Evolutionary conservation across 805 yeast species (phyloP), one percentile per base, ranked within the genome.

Genomic region (Candida gorgasii): DNA sequence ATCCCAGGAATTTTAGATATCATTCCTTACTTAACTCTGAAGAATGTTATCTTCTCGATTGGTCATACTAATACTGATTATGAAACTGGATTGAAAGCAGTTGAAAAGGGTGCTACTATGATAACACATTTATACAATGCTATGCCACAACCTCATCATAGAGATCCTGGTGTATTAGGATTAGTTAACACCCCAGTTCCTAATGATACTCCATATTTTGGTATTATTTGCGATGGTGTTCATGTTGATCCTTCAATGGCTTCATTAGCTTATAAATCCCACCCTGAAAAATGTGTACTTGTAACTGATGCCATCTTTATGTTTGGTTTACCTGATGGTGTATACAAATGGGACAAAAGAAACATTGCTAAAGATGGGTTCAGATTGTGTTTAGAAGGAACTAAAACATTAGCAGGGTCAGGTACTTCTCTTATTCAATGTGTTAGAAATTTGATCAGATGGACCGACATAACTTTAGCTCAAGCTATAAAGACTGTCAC

Each of bases 101-200:
- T 78, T 26, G 56, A 61, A 16, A 50, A 62, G n/a, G 84, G 84
- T 17, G 80, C 81, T 12, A 52, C 72, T n/a, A 78, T 79, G 82
- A 64, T 79, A 43, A 79, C 84, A 3, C 84, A 79, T 52, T 64
- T 79, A 40, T 79, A 75, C 59, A 79, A 79, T 50, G 84, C 84
- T 49, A 79, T 79, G 84, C 80, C 80, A 3, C 74, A 60, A 61
- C 80, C 79, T 6, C 82, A 77, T 51, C 83, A 78, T 52, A 62
- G 84, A 50, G 76, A 78, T 39, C 77, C 76, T 8, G 82, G 84
- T 11, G 73, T 78, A 15, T 69, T 77, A 26, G 84, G 84, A 2
- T 61, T 78, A 24, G 66, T 58, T 38, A 64, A 53, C 31, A 61
- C 63, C 26, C 65, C 61, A 42, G 54, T 42, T 58, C 46, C 56